Evolutionary conservation across 352 stramenopile genomes (phyloP).

Genomic region (Globisporangium rhizosaccharum): DNA sequence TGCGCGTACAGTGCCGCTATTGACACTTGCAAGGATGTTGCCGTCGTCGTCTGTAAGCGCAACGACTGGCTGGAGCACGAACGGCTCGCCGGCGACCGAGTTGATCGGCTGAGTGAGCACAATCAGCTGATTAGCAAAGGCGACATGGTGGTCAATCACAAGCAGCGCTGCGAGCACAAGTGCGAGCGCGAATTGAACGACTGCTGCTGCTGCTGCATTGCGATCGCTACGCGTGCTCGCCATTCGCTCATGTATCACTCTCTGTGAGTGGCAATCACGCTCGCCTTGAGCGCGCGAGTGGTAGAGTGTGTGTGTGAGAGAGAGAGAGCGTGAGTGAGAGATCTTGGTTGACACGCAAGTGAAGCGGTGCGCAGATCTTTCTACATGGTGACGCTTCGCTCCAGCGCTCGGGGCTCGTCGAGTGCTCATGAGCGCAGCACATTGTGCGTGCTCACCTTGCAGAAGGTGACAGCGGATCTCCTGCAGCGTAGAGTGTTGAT

Average conservation of each 20-base stretch:
- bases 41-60: constrained; percentile 71
- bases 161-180: background rate
- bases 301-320: too few species aligned
- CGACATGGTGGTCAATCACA: background rate
- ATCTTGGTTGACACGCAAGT: too few species aligned
- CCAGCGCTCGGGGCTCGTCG: too few species aligned
- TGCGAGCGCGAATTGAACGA: background rate
- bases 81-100: constrained; percentile 51
- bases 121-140: constrained; percentile 29
- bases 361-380: too few species aligned
- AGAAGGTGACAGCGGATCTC: too few species aligned
- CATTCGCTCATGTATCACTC: background rate
- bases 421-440: too few species aligned
- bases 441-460: too few species aligned
- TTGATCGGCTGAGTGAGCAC: constrained; percentile 66
- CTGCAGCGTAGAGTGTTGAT: too few species aligned
- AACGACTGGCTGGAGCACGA: constrained; percentile 58
- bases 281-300: too few species aligned
- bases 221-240: background rate
- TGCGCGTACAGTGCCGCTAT: constrained; percentile 42
- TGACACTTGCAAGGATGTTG: constrained; percentile 68
- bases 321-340: too few species aligned
- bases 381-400: too few species aligned
- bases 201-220: background rate
- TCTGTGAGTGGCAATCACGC: background rate